Base-by-base conservation (phyloP, 2,329 filamentous ascomycete genomes). In the Phialophora expanda region DNA sequence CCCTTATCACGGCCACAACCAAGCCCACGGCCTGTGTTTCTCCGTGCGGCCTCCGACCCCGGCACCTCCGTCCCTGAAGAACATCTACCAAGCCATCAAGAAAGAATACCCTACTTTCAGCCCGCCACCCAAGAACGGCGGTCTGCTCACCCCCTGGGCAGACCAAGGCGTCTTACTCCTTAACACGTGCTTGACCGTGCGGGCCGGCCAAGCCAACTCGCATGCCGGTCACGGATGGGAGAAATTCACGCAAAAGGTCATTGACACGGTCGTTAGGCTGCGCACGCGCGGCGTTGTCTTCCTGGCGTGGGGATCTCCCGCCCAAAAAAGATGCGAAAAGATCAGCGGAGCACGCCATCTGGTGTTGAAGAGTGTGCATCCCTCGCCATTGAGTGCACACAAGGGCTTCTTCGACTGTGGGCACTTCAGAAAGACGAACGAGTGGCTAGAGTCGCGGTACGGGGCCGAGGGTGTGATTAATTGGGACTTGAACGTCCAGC, bases 21-120 rank as follows among this genome's bases (percentile, higher is more conserved):
- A 99, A 83, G 95, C 95, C 58, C 95, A 98, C 78, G 95, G 95
- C 51, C 88, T 99, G 66, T 94, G 91, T 76, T 99, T 99, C 84
- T 97, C 92, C 56, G 93, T 98, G 62, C 91, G 91, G 9, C 89
- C 94, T 2, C 95, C 95, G 0, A 96, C 92, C 0, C 87, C 87
- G 3, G 92, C 94, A 0, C 95, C 95, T 0, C 93, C 94, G 0
- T 97, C 92, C 0, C 88, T 99, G 17, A 87, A 87, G 73, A 99
- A 99, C 80, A 97, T 99, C 81, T 99, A 96, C 83, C 93, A 85
- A 51, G 90, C 89, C 11, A 86, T 99, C 64, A 88, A 90, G 75
- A 93, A 90, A 62, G 93, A 98, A 80, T 98, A 97, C 76, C 93
- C 94, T 0, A 78, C 82, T 51, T 97, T 97, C 78, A 80, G 83